Evolutionary conservation across 2,329 filamentous ascomycete genomes (phyloP).

Genomic region (Pyricularia pennisetigena): DNA sequence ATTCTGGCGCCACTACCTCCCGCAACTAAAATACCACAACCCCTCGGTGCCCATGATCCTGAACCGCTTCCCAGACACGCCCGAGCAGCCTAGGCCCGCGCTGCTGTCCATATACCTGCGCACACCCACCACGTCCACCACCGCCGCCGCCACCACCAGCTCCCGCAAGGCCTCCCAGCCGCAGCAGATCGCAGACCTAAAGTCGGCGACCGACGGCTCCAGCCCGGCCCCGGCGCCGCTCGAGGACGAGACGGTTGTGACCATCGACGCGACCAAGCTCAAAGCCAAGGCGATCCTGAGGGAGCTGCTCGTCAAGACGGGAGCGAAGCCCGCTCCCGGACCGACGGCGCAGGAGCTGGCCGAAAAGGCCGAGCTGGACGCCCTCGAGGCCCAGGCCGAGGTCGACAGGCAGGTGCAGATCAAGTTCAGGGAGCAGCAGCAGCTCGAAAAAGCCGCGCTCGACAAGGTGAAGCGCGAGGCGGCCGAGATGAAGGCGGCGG

Average conservation of each 20-base stretch:
- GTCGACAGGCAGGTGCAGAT: conserved; percentile 44
- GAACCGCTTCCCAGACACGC: conserved; percentile 42
- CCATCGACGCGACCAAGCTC: conserved; percentile 55
- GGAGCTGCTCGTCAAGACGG: conserved; percentile 52
- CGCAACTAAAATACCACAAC: conserved; percentile 90
- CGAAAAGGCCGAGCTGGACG: conserved; percentile 44
- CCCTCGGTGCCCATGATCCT: conserved; percentile 76
- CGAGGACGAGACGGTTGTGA: conserved; percentile 37
- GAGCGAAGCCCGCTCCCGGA: conserved; percentile 40
- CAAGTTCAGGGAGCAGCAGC: conserved; percentile 44
- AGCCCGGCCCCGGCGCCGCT: conserved; percentile 38
- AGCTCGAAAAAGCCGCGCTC: conserved; percentile 51
- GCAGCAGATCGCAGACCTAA: conserved; percentile 4
- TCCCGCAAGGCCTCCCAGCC: conserved; percentile 9
- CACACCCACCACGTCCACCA: conserved; percentile 8
- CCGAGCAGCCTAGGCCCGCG: conserved; percentile 44
- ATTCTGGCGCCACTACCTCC: conserved; percentile 80
- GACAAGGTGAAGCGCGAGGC: conserved; percentile 42
- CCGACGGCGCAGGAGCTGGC: conserved; percentile 57
- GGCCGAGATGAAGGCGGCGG: conserved; percentile 27
- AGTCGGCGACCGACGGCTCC: conserved; percentile 25
- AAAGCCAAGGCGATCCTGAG: conserved; percentile 52
- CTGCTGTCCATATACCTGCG: conserved; percentile 57
- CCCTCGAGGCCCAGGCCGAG: conserved; percentile 37
- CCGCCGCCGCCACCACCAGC: not conserved